phyloP scores from a whole-genome alignment of 352 stramenopile species.

The Phytophthora hibernalis region DNA sequence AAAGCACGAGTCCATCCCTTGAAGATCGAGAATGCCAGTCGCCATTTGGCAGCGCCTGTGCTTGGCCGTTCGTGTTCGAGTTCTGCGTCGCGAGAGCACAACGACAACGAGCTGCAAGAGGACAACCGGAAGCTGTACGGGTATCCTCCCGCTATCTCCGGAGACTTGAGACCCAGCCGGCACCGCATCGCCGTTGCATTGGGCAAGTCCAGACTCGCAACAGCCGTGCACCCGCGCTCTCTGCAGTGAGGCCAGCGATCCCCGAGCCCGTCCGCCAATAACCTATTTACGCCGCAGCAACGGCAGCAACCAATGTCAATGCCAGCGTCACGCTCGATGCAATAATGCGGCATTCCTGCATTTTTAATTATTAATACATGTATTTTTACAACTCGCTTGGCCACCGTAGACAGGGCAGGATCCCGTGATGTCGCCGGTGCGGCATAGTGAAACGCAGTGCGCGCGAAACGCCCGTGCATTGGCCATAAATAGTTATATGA shows the following conservation, averaged over 20 bases:
- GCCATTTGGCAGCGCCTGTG: slow-evolving; percentile 9
- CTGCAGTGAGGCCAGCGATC: slow-evolving; percentile 26
- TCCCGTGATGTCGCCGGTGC: background rate
- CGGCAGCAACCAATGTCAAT: no score
- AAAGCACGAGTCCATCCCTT: slow-evolving; percentile 6
- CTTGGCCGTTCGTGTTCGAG: slow-evolving; percentile 26
- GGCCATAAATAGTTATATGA: background rate
- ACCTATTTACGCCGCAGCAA: slow-evolving; percentile 12
- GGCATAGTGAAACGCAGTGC: slow-evolving; percentile 32
- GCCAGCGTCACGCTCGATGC: no score
- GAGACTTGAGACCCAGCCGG: slow-evolving; percentile 1
- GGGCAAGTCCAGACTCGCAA: slow-evolving; percentile 19
- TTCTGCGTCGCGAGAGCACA: background rate
- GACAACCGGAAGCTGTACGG: slow-evolving; percentile 11
- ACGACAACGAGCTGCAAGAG: no score
- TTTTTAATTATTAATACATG: no score
- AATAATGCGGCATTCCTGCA: no score
- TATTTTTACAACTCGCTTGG: no score
- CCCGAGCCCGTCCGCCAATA: slow-evolving; percentile 19
- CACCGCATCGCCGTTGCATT: background rate
- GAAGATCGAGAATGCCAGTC: slow-evolving; percentile 7
- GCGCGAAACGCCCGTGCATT: background rate
- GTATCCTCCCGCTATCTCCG: slow-evolving; percentile 31
- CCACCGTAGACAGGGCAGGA: slow-evolving; percentile 26
- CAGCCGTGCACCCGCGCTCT: slow-evolving; percentile 16